Evolutionary conservation across 2,329 filamentous ascomycete genomes (phyloP), one percentile per base, ranked within the genome.

Genomic region (Capronia epimyces): DNA sequence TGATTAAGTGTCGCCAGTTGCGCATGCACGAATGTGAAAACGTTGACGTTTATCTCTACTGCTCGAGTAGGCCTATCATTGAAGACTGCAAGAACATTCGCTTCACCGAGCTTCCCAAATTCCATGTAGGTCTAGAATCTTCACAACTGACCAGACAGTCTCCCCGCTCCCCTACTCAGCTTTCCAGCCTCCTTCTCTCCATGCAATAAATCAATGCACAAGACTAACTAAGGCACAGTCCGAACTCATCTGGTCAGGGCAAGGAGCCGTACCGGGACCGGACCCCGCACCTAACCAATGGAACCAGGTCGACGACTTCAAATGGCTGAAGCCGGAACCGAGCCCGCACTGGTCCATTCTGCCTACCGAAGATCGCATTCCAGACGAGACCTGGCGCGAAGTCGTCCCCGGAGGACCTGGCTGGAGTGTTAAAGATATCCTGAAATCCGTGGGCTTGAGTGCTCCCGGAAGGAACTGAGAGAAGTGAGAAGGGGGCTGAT

Each of bases 241-340:
- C 43, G 55, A 57, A 7, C 37, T 57, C 8, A 49, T 55, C 15
- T 47, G 49, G 60, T 62, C 27, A 58, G 60, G 2, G 60, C 67
- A 50, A 51, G 40, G 47, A 13, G 34, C 15, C 15, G 20, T 3
- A 18, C 15, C 34, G 10, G 31, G 37, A 9, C 34, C 43, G n/a
- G 43, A 51, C 43, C 37, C 47, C 37, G 20, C 46, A 29, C 40
- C 45, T 3, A 91, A 95, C 65, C 80, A 86, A 62, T 98, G 89
- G 88, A 79, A 90, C 61, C 82, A 93, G 63, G 87, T 97, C 13
- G 88, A 97, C 67, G 93, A 98, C 67, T 98, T 98, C 75, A 95
- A 95, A 70, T 97, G 93, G 93, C 78, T 96, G 57, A 94, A 90
- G 68, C 76, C 80, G 13, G 88, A 87, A 51, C 54, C 54, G 13